These are phyloP conservation scores for Heteromeles arbutifolia DNA, from an alignment of 306 rosid species.

Conservation along the genomic window DNA sequence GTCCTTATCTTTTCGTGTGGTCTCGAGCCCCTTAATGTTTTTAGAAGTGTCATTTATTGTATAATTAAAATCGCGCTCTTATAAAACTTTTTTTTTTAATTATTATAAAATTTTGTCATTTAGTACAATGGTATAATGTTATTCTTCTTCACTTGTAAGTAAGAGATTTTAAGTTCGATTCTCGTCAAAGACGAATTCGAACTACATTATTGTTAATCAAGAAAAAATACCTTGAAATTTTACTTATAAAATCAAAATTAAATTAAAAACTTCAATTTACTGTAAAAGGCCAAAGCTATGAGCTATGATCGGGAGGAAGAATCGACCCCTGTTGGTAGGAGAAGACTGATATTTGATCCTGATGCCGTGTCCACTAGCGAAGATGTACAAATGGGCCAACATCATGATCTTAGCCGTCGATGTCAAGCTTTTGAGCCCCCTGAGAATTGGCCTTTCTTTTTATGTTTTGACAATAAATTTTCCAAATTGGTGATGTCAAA, in stretches of 20 bases:
- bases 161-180: fast-evolving
- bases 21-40: too few species aligned
- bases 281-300: neutral
- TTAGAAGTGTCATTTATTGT: too few species aligned
- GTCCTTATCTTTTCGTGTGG: too few species aligned
- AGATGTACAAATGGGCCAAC: slow-evolving; percentile 24
- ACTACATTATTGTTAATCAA: fast-evolving
- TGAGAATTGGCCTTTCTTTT: neutral
- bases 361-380: slow-evolving; percentile 50
- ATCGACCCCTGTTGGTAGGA: neutral
- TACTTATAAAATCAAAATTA: too few species aligned
- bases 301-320: neutral
- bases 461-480: neutral
- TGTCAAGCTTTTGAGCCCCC: neutral
- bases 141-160: fast-evolving
- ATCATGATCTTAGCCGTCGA: neutral
- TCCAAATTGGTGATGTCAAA: neutral
- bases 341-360: neutral
- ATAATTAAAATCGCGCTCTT: neutral
- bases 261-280: too few species aligned
- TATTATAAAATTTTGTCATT: too few species aligned
- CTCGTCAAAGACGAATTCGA: fast-evolving
- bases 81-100: too few species aligned
- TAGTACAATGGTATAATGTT: fast-evolving
- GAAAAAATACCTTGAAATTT: too few species aligned